Evolutionary conservation across 805 yeast genomes (phyloP), one percentile per base, ranked within the genome.

Genomic region (Kuraishia floccosa): DNA sequence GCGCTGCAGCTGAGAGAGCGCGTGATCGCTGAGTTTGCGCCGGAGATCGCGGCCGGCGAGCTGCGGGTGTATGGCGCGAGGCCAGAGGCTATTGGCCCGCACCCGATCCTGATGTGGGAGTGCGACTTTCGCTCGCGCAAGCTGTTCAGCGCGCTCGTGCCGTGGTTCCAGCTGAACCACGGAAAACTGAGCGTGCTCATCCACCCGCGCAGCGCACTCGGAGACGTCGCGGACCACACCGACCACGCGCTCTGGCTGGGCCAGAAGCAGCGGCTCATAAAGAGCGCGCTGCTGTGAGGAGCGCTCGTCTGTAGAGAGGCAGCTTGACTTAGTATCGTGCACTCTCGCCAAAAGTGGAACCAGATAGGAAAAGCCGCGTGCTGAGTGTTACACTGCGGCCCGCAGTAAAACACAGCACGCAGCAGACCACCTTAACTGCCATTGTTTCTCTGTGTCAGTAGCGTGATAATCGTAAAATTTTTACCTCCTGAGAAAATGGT

Each of bases 101-200:
- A 72, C 39, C 74, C 77, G 0, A 50, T 63, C 19, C 63, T 58
- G 24, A 72, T 72, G 78, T 72, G 70, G 57, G 78, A 72, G 41
- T 40, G 64, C 17, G 79, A 72, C 46, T 65, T 68, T 35, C 50
- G 56, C 20, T 60, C 52, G 6, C 67, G 74, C 0, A 67, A 55
- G 19, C 40, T 63, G 6, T 69, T 69, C 38, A 47, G 56, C 2
- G 54, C 52, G 21, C 36, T 71, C 12, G 59, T 72, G 17, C 68
- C 69, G 7, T 72, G 58, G 48, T 72, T 59, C 44, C 75, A 68
- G 40, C 32, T 67, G 34, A 56, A 72, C 42, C 80, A 72, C 39
- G 73, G 71, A 3, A 39, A 46, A 4, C 50, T 72, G 28, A 59
- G 68, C 16, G 78, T 72, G 3, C 50, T 72, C 38, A 66, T 72